Conservation (phyloP, 176 grass and related monocot genomes). For the Zoysia pacifica region DNA sequence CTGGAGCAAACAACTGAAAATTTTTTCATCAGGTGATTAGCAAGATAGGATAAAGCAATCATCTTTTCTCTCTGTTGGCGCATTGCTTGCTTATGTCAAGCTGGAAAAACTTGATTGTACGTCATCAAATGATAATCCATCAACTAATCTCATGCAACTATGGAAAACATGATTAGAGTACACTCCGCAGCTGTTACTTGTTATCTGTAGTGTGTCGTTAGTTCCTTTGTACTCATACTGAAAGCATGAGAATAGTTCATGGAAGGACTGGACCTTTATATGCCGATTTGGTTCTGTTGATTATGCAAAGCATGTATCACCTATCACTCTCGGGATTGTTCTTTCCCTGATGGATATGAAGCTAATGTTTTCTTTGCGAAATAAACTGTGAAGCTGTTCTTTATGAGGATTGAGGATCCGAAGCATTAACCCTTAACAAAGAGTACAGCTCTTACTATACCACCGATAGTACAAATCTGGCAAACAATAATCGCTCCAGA, state of each 20-base stretch:
- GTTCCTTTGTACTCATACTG: slow-evolving; percentile 24
- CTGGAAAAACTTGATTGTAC: slow-evolving; percentile 1
- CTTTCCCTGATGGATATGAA: neutral
- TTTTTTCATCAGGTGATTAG: neutral
- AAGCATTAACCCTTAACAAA: neutral
- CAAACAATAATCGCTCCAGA: neutral
- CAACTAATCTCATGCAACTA: no score
- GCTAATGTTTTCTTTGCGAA: neutral
- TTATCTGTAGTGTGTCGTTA: neutral
- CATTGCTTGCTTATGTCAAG: neutral
- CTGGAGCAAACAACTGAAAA: slow-evolving; percentile 11
- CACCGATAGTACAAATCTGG: neutral
- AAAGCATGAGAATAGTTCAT: slow-evolving; percentile 10
- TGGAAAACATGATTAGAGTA: neutral
- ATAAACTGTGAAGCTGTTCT: neutral
- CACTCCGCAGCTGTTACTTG: neutral
- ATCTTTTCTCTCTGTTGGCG: neutral
- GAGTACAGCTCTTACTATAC: neutral
- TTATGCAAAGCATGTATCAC: neutral
- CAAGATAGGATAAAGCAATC: neutral
- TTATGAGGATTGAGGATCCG: neutral
- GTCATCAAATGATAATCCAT: slow-evolving; percentile 1
- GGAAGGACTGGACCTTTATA: neutral
- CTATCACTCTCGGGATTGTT: neutral
- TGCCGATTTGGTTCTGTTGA: neutral